Base-by-base conservation (phyloP, 805 yeast species). In the Candida glaebosa region DNA sequence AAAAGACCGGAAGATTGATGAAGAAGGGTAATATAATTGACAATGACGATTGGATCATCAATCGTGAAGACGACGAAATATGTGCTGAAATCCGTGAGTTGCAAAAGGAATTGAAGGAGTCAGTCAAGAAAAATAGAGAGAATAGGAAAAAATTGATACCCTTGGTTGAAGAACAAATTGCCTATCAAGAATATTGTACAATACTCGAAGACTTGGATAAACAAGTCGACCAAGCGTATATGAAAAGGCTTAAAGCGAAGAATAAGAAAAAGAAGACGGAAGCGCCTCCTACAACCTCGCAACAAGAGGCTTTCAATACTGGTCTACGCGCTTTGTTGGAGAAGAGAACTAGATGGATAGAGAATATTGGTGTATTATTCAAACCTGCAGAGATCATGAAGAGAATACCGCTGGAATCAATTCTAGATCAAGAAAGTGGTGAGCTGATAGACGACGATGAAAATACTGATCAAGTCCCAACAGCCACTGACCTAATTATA, bases 141-240 rank as follows among this genome's bases (percentile, higher is more conserved):
- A 71, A 91, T 40, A 87, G 87, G 60, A 72, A 77, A 44, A 65
- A 70, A 31, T 56, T 93, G 28, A 65, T 82, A 18, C 95, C 96
- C 1, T 53, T 83, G 1, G 75, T 93, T 12, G 91, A 89, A 51
- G 93, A 86, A 49, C 95, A 87, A 52, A 72, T 93, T 53, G 96
- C 97, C 19, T 93, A 90, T 81, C 96, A 91, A 59, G 99, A 93
- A 60, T 93, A 87, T 60, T 72, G 82, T 44, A 84, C 91, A 9
- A 90, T 93, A 40, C 63, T 89, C 44, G 98, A 93, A 43, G 98
- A 93, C 57, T 71, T 93, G 50, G 97, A 93, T 60, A 93, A 91
- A 60, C 99, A 93, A 63, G 90, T 93, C 28, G 99, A 93, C 58
- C 97, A 87, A 60, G 90, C 95, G 16, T 93, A 90, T 58, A 67